Base-by-base conservation (phyloP, 495 filamentous ascomycete genomes). In the Penicillium robsamsonii region DNA sequence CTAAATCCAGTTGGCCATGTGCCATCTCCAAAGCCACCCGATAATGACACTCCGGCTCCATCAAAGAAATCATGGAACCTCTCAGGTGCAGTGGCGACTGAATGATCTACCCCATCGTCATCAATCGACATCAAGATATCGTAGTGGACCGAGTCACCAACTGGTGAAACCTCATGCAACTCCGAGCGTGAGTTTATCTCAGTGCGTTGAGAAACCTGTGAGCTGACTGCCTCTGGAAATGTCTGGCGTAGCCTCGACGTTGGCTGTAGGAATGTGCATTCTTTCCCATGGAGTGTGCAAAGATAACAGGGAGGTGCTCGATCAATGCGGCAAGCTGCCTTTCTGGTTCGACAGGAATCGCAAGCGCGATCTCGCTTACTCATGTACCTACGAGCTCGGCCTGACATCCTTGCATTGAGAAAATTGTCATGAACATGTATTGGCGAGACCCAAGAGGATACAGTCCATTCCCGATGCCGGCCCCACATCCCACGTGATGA, bases 261-360 rank as follows among this genome's bases (percentile, higher is more conserved):
- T 6, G 35, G 49, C 8, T 42, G 35, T 22, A 40, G n/a, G 6
- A 51, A 51, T 17, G 49, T 51, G 35, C 49, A 51, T 27, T 51
- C 35, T 20, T 51, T 51, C 38, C 49, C n/a, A 41, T 51, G 49
- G 13, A 51, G 20, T 29, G 49, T 51, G 24, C 49, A 51, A 29
- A 51, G 49, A 51, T 51, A 51, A 20, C 49, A 51, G 4, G 49
- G 49, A 29, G 49, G 49, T 35, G 20, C 31, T 27, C 35, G 22
- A 20, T 51, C 49, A 35, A 51, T 51, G 22, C 49, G 49, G 22
- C 49, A 51, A 24, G 49, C 49, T 41, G 49, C 37, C n/a, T 51
- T 51, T 13, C 33, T 22, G 1, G 49, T 7, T 2, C 49, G 49
- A 41, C 49, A 51, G 35, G 49, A 51, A n/a, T 51, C 49, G 24